Conservation (phyloP, 768 basidiomycete species). For the Kwoniella dejecticola region DNA sequence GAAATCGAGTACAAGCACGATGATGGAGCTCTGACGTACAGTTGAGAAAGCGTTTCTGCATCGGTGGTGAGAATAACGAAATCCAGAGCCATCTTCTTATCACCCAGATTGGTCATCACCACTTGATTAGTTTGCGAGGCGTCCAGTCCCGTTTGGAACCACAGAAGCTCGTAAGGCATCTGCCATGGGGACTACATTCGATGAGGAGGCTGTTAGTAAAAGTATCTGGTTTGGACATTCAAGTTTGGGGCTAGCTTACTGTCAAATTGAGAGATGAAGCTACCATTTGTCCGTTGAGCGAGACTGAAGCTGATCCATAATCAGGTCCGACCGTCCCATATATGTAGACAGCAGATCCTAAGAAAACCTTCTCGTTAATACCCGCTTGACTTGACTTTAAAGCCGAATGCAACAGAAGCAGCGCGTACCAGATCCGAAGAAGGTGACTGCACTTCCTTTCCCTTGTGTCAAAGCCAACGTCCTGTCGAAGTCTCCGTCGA, state of each 20-base stretch:
- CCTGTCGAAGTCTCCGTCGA: constrained; percentile 25
- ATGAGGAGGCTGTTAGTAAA: no score
- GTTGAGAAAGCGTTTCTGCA: constrained; percentile 18
- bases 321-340: constrained; percentile 41
- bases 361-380: no score
- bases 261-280: constrained; percentile 25
- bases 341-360: constrained; percentile 39
- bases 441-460: constrained; percentile 11
- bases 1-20: not conserved
- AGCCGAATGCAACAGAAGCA: no score
- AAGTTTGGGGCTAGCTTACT: constrained; percentile 20
- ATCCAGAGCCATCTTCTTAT: constrained; percentile 37
- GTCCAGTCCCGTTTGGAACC: constrained; percentile 43
- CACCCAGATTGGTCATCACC: constrained; percentile 37
- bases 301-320: constrained; percentile 29
- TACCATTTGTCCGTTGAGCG: constrained; percentile 29
- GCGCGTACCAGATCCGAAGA: constrained; percentile 28
- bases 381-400: no score
- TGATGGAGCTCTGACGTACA: constrained; percentile 19
- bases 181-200: constrained; percentile 37
- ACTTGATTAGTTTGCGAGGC: constrained; percentile 15
- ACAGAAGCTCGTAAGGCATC: constrained; percentile 39
- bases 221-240: not conserved
- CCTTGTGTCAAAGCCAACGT: constrained; percentile 28
- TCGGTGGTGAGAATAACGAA: constrained; percentile 37